Conservation (phyloP, 148 eudicot genomes). For the Pharnaceum exiguum region DNA sequence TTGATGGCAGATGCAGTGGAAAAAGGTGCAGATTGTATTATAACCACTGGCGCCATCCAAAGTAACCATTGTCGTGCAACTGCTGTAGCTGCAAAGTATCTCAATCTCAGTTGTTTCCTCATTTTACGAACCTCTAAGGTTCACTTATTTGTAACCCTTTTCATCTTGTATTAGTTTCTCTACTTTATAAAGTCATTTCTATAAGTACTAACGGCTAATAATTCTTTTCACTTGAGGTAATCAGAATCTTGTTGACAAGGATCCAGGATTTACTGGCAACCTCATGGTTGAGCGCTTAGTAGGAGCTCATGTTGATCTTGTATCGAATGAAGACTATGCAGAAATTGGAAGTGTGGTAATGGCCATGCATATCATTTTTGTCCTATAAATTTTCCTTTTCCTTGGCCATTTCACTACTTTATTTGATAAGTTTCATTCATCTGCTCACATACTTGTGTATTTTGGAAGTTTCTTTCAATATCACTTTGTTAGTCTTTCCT, state of each 20-base stretch:
- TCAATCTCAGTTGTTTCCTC: slow-evolving; percentile 85
- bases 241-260: slow-evolving; percentile 80
- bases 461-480: no score
- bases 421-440: background rate
- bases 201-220: no score
- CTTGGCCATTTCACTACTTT: no score
- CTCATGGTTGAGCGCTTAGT: slow-evolving; percentile 94
- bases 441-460: no score
- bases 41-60: slow-evolving; percentile 92
- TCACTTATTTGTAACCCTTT: no score
- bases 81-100: slow-evolving; percentile 92
- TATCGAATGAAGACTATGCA: slow-evolving; percentile 94
- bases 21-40: slow-evolving; percentile 82
- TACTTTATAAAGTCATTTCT: no score
- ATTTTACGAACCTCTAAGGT: slow-evolving; percentile 96
- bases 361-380: slow-evolving; percentile 1
- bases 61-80: slow-evolving; percentile 98
- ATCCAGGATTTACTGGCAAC: slow-evolving; percentile 93
- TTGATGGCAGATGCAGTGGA: slow-evolving; percentile 92
- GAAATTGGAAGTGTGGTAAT: slow-evolving; percentile 77
- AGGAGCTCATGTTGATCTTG: slow-evolving; percentile 95
- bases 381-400: background rate
- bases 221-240: slow-evolving; percentile 20
- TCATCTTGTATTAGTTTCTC: background rate
- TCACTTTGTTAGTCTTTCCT: no score